Evolutionary conservation across 352 stramenopile species (phyloP).

Genomic region (Phytophthora cactorum): DNA sequence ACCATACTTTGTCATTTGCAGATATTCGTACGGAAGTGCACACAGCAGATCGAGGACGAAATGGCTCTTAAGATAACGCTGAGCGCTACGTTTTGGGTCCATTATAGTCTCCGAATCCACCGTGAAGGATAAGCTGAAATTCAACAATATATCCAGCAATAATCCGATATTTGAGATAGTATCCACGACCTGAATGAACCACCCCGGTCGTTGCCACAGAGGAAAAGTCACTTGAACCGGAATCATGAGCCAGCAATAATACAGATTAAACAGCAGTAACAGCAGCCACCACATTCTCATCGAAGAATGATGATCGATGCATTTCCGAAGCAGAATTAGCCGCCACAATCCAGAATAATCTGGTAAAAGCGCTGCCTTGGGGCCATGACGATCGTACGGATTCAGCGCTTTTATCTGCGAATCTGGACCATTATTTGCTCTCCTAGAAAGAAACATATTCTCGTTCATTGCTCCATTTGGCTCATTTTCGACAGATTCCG

Average conservation of each 20-base stretch:
- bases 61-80: constrained; percentile 39
- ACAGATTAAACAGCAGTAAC: constrained; percentile 32
- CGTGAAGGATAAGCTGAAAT: constrained; percentile 64
- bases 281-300: constrained; percentile 57
- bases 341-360: neutral
- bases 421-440: neutral
- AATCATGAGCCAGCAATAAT: constrained; percentile 62
- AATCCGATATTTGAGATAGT: constrained; percentile 44
- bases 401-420: constrained; percentile 7
- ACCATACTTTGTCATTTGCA: constrained; percentile 33
- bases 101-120: constrained; percentile 63
- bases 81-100: constrained; percentile 43
- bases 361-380: neutral
- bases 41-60: constrained; percentile 59
- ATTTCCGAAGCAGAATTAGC: constrained; percentile 12
- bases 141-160: constrained; percentile 55
- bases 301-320: constrained; percentile 59
- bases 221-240: constrained; percentile 61
- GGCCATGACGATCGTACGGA: constrained; percentile 7
- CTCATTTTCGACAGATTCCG: neutral
- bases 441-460: neutral
- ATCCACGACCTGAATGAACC: constrained; percentile 41
- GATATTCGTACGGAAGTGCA: constrained; percentile 50
- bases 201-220: constrained; percentile 36
- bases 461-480: neutral